phyloP scores from a whole-genome alignment of 345 rosid genomes.

The Populus nigra region DNA sequence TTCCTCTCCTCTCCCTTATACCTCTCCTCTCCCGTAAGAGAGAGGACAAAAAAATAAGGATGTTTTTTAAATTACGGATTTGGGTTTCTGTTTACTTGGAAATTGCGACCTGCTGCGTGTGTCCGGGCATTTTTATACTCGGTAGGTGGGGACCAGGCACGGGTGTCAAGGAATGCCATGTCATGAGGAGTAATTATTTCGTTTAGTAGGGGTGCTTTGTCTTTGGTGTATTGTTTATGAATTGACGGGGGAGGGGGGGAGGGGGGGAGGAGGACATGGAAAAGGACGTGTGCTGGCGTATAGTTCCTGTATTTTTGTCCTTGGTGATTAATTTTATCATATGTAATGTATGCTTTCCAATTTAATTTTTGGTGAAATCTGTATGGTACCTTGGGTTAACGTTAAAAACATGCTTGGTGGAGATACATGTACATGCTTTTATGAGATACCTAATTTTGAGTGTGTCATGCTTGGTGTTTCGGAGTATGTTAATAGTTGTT shows the following conservation, averaged over 20 bases:
- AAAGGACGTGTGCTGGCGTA: background rate
- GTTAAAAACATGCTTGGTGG: background rate
- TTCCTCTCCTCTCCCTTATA: background rate
- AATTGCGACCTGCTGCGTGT: background rate
- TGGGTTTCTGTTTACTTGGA: background rate
- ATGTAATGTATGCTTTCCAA: background rate
- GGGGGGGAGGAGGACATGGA: background rate
- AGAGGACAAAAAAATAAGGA: background rate
- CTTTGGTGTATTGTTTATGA: background rate
- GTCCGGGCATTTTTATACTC: too few relatives aligned
- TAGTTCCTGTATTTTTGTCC: background rate
- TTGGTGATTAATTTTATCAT: background rate
- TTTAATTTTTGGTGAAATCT: background rate
- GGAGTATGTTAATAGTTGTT: too few relatives aligned
- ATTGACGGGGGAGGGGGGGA: too few relatives aligned
- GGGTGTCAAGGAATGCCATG: constrained; percentile 1
- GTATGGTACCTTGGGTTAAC: too few relatives aligned
- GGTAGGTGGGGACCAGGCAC: background rate
- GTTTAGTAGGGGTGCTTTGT: background rate
- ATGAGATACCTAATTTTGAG: too few relatives aligned
- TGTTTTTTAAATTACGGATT: constrained; percentile 4
- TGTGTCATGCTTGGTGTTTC: too few relatives aligned
- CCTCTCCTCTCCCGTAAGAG: too few relatives aligned
- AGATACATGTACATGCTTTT: background rate
- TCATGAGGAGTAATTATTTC: background rate